These are phyloP conservation scores for Apiospora koreana DNA, from an alignment of 2,329 filamentous ascomycete species.

Conservation along the genomic window DNA sequence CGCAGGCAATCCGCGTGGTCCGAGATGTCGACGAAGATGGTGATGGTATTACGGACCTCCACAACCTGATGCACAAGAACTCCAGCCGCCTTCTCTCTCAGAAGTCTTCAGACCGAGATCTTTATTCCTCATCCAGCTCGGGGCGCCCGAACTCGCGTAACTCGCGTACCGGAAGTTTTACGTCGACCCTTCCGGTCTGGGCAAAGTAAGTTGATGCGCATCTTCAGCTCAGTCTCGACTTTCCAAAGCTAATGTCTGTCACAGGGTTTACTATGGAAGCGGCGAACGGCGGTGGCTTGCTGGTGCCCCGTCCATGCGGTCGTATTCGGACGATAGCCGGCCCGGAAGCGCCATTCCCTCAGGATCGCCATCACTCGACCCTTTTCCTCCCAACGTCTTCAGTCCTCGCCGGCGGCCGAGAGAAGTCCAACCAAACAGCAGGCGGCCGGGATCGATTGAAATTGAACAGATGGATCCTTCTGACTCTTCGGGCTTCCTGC, in stretches of 20 bases:
- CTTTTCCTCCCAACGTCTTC: constrained; percentile 38
- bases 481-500: constrained; percentile 22
- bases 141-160: constrained; percentile 16
- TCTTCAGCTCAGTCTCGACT: neutral
- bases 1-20: constrained; percentile 45
- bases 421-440: constrained; percentile 30
- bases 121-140: constrained; percentile 54
- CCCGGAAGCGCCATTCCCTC: constrained; percentile 43
- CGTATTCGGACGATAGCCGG: constrained; percentile 50
- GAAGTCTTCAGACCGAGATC: constrained; percentile 51
- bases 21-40: constrained; percentile 64
- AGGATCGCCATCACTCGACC: constrained; percentile 52
- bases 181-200: constrained; percentile 53
- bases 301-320: constrained; percentile 48
- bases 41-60: constrained; percentile 63
- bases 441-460: constrained; percentile 44
- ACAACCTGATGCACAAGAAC: constrained; percentile 49
- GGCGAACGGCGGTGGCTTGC: constrained; percentile 59
- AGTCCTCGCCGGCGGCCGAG: constrained; percentile 33
- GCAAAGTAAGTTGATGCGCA: constrained; percentile 42
- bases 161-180: constrained; percentile 44
- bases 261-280: constrained; percentile 70
- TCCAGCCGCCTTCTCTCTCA: constrained; percentile 57
- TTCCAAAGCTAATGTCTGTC: constrained; percentile 21
- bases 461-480: constrained; percentile 29